Evolutionary conservation across 768 basidiomycete genomes (phyloP), one percentile per base, ranked within the genome.

Genomic region (Russula dissimulans): DNA sequence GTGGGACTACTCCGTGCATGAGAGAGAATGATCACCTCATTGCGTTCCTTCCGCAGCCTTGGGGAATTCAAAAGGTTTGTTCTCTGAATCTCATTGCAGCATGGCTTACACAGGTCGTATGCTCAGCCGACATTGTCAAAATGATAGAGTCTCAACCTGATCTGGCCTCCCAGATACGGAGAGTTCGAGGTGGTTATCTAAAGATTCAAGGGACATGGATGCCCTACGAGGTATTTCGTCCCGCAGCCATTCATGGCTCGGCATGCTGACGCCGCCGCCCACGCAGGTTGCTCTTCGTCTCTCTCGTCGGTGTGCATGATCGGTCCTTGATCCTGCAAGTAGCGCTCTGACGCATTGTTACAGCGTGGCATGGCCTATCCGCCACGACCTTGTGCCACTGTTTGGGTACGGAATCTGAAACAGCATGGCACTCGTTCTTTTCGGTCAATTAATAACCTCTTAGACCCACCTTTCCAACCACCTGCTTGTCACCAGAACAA

Each of bases 201-300:
- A 92, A 93, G 75, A 92, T 94, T 46, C 91, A 94, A 69, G 91
- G 91, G 36, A 92, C 91, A 22, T 94, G 91, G 91, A 89, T 93
- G 85, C 91, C 91, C 38, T 93, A 88, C 72, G 91, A 90, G 78
- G 87, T 87, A 66, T 62, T 79, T 70, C 44, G 43, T 36, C 10
- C 29, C 36, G 39, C 15, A 9, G 18, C 36, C 41, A 14, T 53
- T 52, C 65, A 54, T 66, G 38, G 45, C 52, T 41, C 62, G 56
- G 43, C 7, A 22, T 17, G 43, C 52, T 51, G 43, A 62, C 64
- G 58, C 53, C 41, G 43, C 57, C 57, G 49, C 54, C 1, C 38
- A 56, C 49, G 7, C 49, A 93, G 86, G 85, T 90, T 57, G 90
- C 91, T 12, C 79, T 91, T 58, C 81, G 84, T 57, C 74, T 92